These are phyloP conservation scores for Fusarium sacchari DNA, from an alignment of 2,329 filamentous ascomycete genomes.

Conservation along the genomic window DNA sequence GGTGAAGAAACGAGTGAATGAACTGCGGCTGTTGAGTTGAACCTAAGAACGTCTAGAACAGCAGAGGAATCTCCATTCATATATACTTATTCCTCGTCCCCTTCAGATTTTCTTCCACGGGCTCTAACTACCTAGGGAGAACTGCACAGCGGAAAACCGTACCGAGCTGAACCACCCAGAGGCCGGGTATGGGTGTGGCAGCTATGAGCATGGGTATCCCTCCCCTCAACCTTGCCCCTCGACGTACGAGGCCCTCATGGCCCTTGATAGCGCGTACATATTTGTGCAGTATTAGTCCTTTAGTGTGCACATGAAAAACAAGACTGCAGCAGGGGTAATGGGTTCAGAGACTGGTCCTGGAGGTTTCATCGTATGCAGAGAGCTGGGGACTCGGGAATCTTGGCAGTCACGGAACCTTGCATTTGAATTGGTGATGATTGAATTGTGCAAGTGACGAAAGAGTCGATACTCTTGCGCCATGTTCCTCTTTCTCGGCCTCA, in stretches of 20 bases:
- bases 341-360: slow-evolving; percentile 1
- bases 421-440: not conserved
- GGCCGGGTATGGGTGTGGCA: slow-evolving; percentile 4
- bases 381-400: not conserved
- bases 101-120: not conserved
- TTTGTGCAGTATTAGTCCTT: not conserved
- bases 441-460: not conserved
- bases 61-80: slow-evolving; percentile 16
- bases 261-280: not conserved
- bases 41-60: not conserved
- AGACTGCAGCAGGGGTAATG: not conserved
- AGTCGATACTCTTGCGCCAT: not conserved
- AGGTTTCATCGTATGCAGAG: slow-evolving; percentile 11
- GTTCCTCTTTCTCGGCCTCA: not conserved
- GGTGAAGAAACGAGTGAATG: slow-evolving; percentile 11
- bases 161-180: not conserved
- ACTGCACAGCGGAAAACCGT: not conserved
- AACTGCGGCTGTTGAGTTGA: slow-evolving; percentile 9
- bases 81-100: slow-evolving; percentile 9
- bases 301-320: not conserved
- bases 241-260: slow-evolving; percentile 2
- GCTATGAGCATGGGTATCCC: not conserved
- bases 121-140: not conserved
- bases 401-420: not conserved
- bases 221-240: not conserved